Evolutionary conservation across 805 yeast species (phyloP), one percentile per base, ranked within the genome.

Genomic region (Myxozyma sirexii): DNA sequence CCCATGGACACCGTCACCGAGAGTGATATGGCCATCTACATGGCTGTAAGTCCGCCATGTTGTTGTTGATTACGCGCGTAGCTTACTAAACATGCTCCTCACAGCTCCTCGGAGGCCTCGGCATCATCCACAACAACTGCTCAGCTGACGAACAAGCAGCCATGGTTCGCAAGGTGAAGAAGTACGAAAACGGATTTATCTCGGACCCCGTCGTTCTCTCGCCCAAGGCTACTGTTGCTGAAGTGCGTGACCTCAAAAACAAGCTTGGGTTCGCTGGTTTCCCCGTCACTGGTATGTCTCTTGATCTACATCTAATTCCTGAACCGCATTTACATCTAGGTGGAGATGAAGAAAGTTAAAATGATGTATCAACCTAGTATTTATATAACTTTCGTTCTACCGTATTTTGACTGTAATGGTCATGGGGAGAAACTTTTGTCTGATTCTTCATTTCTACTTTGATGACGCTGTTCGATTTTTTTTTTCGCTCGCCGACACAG

Each of bases 1-100:
- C 99, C 99, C 69, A 94, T 94, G 99, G 99, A 94, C 79, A 94
- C 99, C 51, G 99, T 94, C 68, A 94, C 99, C 59, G 99, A 94
- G 82, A 79, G 91, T 64, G 89, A 86, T 62, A 94, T 94, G 99
- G 99, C 99, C 67, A 93, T 94, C 70, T 86, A 91, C 79, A 92
- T 94, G 97, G 97, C 99, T 68, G 64, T 63, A 60, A 7, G 66
- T 60, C 21, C n/a, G 5, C 26, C 23, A 3, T 17, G 13, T 33
- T n/a, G 3, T 23, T 26, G 17, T 10, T 5, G 17, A 5, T 33
- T 1, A 13, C 27, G 13, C 17, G 27, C 4, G 17, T 4, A 3
- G 51, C 53, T 48, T 21, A 35, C 53, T 54, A 19, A 31, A 24
- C 37, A n/a, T 23, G n/a, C 31, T 2, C 23, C 13, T 8, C 26